Evolutionary conservation across 805 yeast species (phyloP), one percentile per base, ranked within the genome.

Genomic region (Ogataea paradorogensis): DNA sequence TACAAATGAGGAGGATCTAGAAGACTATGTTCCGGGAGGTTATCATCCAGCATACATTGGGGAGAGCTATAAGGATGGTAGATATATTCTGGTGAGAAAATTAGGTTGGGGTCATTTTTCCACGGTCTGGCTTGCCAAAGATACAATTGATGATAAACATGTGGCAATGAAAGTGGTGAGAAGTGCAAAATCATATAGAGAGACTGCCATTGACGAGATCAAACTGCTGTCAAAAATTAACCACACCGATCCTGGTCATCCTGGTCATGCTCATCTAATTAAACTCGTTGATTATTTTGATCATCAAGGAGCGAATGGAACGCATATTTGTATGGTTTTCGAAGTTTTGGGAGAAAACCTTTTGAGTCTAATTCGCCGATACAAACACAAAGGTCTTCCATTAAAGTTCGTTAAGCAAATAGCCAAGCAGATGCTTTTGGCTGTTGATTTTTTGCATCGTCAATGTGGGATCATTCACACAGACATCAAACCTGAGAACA

Each of bases 91-190:
- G 34, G 90, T 86, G 22, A 76, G 98, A 45, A 93, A 93, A 59
- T 69, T 93, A 4, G 99, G 99, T 0, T 93, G 99, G 99, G 99
- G 99, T 25, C 97, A 93, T 64, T 93, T 93, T 59, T 83, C 95
- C 20, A 93, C 96, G 1, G 97, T 87, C 15, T 90, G 96, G 97
- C 69, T 86, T 21, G 98, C 96, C 4, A 73, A 66, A 45, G 70
- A 68, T 36, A 82, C 78, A 42, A 71, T 68, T 46, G 67, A 70
- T 40, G 71, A 75, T 44, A 66, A 75, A 33, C 96, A 85, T 58
- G 98, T 93, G 15, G 99, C 99, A 1, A 75, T 93, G 74, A 93
- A 93, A 61, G 83, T 93, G 51, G 97, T 93, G 18, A 74, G 96
- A 47, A 82, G 95, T 52, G 96, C 96, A 11, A 76, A 78, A 38